A percentile compares a stretch with the other conserved stretches of the same genome.
Conservation (phyloP, 192 early-diverging fungal genomes). For the Coemansia sp. region DNA sequence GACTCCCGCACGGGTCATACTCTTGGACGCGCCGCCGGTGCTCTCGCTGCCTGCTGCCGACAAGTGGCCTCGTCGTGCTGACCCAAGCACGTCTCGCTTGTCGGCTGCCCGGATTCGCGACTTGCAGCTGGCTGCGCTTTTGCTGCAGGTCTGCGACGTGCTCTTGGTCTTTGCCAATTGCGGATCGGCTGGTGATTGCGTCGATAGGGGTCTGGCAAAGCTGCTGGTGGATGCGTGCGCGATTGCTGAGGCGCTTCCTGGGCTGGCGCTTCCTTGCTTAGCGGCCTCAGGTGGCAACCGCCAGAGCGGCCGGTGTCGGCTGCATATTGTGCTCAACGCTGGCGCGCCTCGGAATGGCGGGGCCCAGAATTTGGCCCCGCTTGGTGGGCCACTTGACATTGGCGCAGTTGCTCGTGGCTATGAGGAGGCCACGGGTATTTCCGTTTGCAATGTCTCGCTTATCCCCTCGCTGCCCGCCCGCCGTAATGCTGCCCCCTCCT, state of each 20-base stretch:
- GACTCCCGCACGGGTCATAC: background rate
- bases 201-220: conserved; percentile 13
- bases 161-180: conserved; percentile 16
- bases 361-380: background rate
- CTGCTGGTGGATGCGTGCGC: conserved; percentile 7
- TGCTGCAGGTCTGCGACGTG: conserved; percentile 31
- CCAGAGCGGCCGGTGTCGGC: background rate
- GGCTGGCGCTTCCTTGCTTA: background rate
- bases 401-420: conserved; percentile 8
- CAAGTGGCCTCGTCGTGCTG: background rate
- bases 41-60: background rate
- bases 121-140: conserved; percentile 21
- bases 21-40: conserved; percentile 32
- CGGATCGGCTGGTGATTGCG: too few relatives aligned
- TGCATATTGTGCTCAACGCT: conserved; percentile 18
- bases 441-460: conserved; percentile 15
- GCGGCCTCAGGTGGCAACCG: background rate
- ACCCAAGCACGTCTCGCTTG: background rate
- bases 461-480: background rate
- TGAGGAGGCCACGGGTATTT: conserved; percentile 14
- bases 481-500: background rate
- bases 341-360: background rate
- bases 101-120: conserved; percentile 9
- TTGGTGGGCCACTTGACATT: background rate
- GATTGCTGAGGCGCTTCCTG: conserved; percentile 8